Percentiles rank a stretch among this genome's conserved stretches.
Evolutionary conservation across 805 yeast species (phyloP).

Genomic region (Scheffersomyces coipomensis): DNA sequence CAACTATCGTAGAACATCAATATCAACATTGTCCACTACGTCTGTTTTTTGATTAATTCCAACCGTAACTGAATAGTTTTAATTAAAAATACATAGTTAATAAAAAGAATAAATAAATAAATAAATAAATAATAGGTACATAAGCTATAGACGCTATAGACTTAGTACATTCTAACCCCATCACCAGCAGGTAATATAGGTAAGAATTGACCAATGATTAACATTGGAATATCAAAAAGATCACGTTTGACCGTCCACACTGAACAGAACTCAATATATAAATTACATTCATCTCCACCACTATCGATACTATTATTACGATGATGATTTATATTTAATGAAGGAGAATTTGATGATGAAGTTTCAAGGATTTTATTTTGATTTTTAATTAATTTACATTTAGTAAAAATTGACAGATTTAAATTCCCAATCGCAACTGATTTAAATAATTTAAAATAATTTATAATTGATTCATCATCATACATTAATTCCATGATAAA

Average conservation of each 20-base stretch:
- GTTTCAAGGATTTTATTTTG: not conserved
- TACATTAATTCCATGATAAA: slow-evolving; percentile 77
- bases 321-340: slow-evolving; percentile 10
- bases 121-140: not conserved
- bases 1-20: too few species aligned
- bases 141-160: not conserved
- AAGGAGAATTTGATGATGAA: not conserved
- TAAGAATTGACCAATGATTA: slow-evolving; percentile 76
- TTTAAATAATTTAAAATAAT: slow-evolving; percentile 71
- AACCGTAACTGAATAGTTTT: not conserved
- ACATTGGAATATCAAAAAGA: slow-evolving; percentile 80
- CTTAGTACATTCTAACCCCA: slow-evolving; percentile 28
- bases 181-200: slow-evolving; percentile 53
- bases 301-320: slow-evolving; percentile 14
- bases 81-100: not conserved
- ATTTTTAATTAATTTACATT: slow-evolving; percentile 46
- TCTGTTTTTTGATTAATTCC: not conserved
- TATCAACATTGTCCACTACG: too few species aligned
- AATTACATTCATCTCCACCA: slow-evolving; percentile 12
- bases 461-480: slow-evolving; percentile 71
- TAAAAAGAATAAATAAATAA: not conserved
- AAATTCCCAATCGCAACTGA: slow-evolving; percentile 68
- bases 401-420: slow-evolving; percentile 51
- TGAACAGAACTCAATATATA: slow-evolving; percentile 61
- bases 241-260: slow-evolving; percentile 87